Base-by-base conservation (phyloP, 108 stramenopile species). In the Aurantiochytrium sp. region DNA sequence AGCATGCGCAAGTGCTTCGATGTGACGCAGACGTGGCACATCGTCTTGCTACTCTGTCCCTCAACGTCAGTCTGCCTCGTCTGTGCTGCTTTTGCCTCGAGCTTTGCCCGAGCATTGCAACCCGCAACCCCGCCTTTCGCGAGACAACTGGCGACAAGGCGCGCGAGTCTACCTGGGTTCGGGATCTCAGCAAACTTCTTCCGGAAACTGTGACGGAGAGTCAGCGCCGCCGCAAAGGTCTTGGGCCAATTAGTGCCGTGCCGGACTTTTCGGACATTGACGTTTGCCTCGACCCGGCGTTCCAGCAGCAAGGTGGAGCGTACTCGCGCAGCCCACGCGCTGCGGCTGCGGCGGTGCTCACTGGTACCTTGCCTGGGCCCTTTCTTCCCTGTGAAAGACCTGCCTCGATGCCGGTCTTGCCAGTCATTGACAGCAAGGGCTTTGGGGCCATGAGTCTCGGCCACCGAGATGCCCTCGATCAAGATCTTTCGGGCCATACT, bases 21-120 rank as follows among this genome's bases (percentile, higher is more conserved):
- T n/a, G 25, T 16, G 51, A 83, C 51, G 19, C 28, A 23, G 12
- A 53, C 49, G 23, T 53, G 18, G 76, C 76, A 0, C n/a, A 47
- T 12, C n/a, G 28, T 19, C 76, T 83, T 12, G 76, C 49, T 1
- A 23, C 12, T 18, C 51, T 83, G 12, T 47, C 76, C n/a, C 44
- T 47, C 23, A 6, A 12, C 23, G n/a, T 47, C 25, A 23, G 28
- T 18, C 45, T 83, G 10, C 76, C 51, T 6, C 76, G 76, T 23
- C 49, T 83, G 76, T 83, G 76, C 51, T 83, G 76, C 76, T 83
- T 83, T 23, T 83, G 76, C 51, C 12, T 83, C 43, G 76, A 83
- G 76, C 76, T 83, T 12, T n/a, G 25, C 3, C 64, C 64, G 0
- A 69, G 42, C 25, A 69, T 69, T 18, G 42, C 35, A 10, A 10